Evolutionary conservation across 73 alveolate species (phyloP), one percentile per base, ranked within the genome.

Genomic region (Paramecium sexaurelia): DNA sequence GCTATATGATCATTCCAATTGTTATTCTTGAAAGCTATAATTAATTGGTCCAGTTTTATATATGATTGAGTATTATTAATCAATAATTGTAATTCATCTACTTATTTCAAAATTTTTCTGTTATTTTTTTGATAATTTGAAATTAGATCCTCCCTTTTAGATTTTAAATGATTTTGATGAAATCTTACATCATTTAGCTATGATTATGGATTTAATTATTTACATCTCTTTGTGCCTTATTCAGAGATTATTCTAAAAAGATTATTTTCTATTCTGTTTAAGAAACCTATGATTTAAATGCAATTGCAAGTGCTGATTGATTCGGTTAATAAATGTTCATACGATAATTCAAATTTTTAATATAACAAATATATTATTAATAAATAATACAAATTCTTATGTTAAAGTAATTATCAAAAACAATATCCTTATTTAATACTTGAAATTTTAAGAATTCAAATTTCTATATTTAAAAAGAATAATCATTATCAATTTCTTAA

Each of bases 151-250:
- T 22, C 55, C 32, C 27, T 78, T 43, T 78, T 32, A 24, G 90
- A 78, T 45, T 78, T 78, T 26, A 78, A 22, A 78, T 78, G 90
- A 15, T 78, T 78, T 40, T 78, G 24, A 19, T 78, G 55, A 78
- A 78, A 78, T 45, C 90, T 39, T 10, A 78, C 27, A 39, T 78
- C 90, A 78, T 39, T 78, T 41, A 78, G 6, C 73, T 41, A 40
- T n/a, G n/a, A n/a, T n/a, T n/a, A n/a, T n/a, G n/a, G 15, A 51
- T 51, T 0, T 45, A 1, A 19, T 29, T 19, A 20, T 45, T 9
- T 61, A 71, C 86, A 27, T 71, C 37, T 71, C 86, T 71, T 71
- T 71, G 8, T 5, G 86, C 86, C 27, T 78, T 78, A 19, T 43
- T 43, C 4, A 41, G 51, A 1, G 90, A 78, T 24, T 78, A 43